These are phyloP conservation scores for Teunomyces pallodes DNA, from an alignment of 805 yeast genomes.

Conservation along the genomic window DNA sequence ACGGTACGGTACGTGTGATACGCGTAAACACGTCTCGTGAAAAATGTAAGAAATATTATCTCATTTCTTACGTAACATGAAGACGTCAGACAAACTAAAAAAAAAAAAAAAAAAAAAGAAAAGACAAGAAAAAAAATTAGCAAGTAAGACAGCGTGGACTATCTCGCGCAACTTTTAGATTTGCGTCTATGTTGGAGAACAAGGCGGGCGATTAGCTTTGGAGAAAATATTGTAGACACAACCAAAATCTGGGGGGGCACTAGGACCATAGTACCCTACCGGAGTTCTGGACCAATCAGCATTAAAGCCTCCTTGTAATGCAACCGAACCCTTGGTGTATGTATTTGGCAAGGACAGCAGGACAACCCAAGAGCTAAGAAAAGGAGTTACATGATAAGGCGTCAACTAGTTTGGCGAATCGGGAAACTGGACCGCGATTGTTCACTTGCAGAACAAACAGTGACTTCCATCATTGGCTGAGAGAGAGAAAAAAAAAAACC, in stretches of 20 bases:
- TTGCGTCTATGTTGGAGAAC: too few relatives aligned
- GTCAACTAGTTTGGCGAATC: neutral
- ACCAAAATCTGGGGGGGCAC: too few relatives aligned
- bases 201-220: too few relatives aligned
- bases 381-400: too few relatives aligned
- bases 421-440: neutral
- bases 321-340: too few relatives aligned
- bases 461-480: neutral
- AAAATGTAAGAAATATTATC: neutral
- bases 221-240: too few relatives aligned
- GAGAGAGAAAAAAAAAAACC: neutral
- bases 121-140: neutral
- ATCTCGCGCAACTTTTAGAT: too few relatives aligned
- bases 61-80: neutral
- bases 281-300: too few relatives aligned
- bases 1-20: neutral
- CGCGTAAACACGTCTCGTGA: constrained; percentile 2
- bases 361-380: too few relatives aligned
- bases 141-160: neutral
- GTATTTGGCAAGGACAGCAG: too few relatives aligned
- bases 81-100: neutral
- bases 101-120: neutral
- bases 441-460: neutral
- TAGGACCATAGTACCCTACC: too few relatives aligned
- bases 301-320: too few relatives aligned